Conservation (phyloP, 441 rosid genomes). For the Cnidoscolus chayamansa region DNA sequence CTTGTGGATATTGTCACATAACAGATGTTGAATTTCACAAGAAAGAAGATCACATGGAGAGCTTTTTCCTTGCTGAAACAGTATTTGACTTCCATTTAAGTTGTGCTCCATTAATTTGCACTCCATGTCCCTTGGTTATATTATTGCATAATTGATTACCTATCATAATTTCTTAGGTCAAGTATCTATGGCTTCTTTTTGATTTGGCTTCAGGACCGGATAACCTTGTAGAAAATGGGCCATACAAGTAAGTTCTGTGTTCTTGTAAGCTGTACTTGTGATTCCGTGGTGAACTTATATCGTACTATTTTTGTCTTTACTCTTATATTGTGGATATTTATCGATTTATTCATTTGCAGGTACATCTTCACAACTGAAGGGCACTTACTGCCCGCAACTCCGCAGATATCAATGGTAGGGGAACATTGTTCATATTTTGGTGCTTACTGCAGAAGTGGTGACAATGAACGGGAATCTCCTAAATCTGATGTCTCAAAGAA, state of each 20-base stretch:
- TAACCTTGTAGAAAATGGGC: conserved; percentile 97
- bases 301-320: conserved; percentile 1
- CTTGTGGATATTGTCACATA: conserved; percentile 96
- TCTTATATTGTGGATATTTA: conserved; percentile 1
- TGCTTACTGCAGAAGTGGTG: conserved; percentile 62
- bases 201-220: conserved; percentile 87
- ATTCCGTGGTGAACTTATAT: conserved; percentile 13
- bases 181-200: conserved; percentile 94
- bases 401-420: conserved; percentile 74
- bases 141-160: conserved; percentile 13
- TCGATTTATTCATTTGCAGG: conserved; percentile 35
- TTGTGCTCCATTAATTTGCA: neutral
- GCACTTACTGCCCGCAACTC: conserved; percentile 80
- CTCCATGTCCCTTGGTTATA: neutral
- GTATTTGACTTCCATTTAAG: conserved; percentile 29
- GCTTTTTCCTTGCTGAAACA: conserved; percentile 99
- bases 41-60: conserved; percentile 96
- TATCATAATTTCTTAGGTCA: conserved; percentile 50
- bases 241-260: conserved; percentile 69
- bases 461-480: conserved; percentile 33
- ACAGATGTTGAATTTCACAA: conserved; percentile 87
- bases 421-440: conserved; percentile 91
- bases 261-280: conserved; percentile 9
- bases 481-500: conserved; percentile 32
- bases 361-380: conserved; percentile 92